These are phyloP conservation scores for Metarhizium guizhouense DNA, from an alignment of 2,329 filamentous ascomycete species.

Conservation along the genomic window DNA sequence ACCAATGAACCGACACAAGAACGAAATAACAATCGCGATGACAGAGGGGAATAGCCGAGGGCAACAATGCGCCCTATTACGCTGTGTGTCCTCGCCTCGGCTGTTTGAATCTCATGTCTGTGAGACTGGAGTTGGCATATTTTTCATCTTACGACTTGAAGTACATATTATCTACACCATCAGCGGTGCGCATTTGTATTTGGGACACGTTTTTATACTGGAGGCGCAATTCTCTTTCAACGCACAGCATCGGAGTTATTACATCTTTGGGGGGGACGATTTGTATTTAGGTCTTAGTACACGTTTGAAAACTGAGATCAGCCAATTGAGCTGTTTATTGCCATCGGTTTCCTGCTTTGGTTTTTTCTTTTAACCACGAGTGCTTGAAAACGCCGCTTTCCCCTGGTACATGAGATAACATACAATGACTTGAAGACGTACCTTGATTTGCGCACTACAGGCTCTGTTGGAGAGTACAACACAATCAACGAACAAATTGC, in stretches of 20 bases:
- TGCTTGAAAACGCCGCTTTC: too few species aligned
- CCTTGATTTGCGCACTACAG: too few species aligned
- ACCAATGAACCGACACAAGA: not conserved
- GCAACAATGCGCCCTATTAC: slow-evolving; percentile 3
- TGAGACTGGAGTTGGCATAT: not conserved
- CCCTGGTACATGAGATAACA: too few species aligned
- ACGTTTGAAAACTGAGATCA: not conserved
- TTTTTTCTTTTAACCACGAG: too few species aligned
- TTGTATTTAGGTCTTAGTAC: not conserved
- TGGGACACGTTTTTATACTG: not conserved
- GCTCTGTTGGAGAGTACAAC: too few species aligned
- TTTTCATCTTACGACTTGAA: not conserved
- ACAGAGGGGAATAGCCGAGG: not conserved
- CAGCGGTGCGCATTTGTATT: slow-evolving; percentile 3
- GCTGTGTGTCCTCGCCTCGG: not conserved
- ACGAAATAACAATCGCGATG: not conserved
- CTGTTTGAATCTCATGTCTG: not conserved
- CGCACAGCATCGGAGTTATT: slow-evolving; percentile 8
- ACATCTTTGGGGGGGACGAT: not conserved
- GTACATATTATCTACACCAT: slow-evolving; percentile 4
- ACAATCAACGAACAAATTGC: not conserved
- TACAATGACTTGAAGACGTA: too few species aligned
- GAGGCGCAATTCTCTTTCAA: not conserved
- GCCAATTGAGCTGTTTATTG: not conserved
- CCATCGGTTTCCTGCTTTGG: not conserved